phyloP scores from a whole-genome alignment of 805 yeast genomes.

The Candida michaelii region DNA sequence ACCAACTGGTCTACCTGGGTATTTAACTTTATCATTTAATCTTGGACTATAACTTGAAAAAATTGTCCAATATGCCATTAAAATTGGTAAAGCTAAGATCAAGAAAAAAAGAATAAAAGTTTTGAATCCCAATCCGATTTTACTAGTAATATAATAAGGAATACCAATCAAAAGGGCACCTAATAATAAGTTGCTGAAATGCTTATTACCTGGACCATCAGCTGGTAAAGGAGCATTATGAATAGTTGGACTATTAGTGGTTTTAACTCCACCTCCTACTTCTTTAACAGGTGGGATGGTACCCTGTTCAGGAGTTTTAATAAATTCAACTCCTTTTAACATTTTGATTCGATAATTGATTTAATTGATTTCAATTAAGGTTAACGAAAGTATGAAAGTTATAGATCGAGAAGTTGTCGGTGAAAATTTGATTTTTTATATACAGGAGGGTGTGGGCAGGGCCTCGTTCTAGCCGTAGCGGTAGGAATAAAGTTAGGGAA shows the following conservation, averaged over 20 bases:
- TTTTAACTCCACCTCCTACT: conserved; percentile 35
- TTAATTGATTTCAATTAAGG: conserved; percentile 1
- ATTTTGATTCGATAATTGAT: conserved; percentile 15
- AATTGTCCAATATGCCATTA: conserved; percentile 81
- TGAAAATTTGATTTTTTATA: conserved; percentile 1
- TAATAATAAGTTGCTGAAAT: conserved; percentile 64
- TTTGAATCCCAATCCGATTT: conserved; percentile 68
- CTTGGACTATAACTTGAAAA: conserved; percentile 78
- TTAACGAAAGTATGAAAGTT: neutral
- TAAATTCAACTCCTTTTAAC: conserved; percentile 50
- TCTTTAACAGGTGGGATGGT: conserved; percentile 26
- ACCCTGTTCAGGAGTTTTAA: conserved; percentile 52
- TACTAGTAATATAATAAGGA: conserved; percentile 63
- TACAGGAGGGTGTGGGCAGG: too few relatives aligned
- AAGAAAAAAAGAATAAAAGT: conserved; percentile 62
- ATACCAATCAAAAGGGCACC: conserved; percentile 49
- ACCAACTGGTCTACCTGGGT: conserved; percentile 77
- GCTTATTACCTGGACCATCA: conserved; percentile 83
- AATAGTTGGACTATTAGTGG: conserved; percentile 61
- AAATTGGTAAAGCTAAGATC: conserved; percentile 62
- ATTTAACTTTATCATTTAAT: conserved; percentile 69
- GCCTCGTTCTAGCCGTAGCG: too few relatives aligned
- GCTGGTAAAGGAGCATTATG: conserved; percentile 87
- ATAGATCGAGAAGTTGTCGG: conserved; percentile 7
- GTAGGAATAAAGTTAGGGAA: too few relatives aligned